phyloP scores from a whole-genome alignment of 23 red algal species.

The Gracilaria vermiculophylla region DNA sequence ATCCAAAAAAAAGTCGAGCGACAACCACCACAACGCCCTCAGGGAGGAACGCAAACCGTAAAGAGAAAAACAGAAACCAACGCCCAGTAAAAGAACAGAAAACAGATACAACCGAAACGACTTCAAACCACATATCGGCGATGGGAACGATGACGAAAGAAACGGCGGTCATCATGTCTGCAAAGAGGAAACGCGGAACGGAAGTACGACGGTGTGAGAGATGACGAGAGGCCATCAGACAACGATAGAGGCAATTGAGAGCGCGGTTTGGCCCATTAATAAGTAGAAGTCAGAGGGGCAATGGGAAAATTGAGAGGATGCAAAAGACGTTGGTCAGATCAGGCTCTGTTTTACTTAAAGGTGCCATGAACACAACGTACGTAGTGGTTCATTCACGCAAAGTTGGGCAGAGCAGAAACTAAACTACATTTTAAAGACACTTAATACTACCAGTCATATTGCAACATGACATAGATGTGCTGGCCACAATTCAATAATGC shows the following conservation, averaged over 20 bases:
- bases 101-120: no score
- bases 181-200: neutral
- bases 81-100: no score
- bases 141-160: no score
- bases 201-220: neutral
- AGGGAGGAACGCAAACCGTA: neutral
- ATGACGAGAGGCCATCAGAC: neutral
- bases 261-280: neutral
- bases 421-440: neutral
- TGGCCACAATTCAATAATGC: no score
- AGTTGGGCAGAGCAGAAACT: no score
- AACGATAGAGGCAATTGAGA: neutral
- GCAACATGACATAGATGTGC: no score
- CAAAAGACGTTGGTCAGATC: neutral
- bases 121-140: no score
- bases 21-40: neutral
- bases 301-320: neutral
- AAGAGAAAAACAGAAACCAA: no score
- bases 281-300: neutral
- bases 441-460: neutral
- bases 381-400: neutral
- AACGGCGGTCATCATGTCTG: neutral
- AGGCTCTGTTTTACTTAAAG: neutral
- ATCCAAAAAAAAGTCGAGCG: no score
- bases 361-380: neutral